These are phyloP conservation scores for Trichoderma sp. DNA, from an alignment of 2,329 filamentous ascomycete genomes.

Conservation along the genomic window DNA sequence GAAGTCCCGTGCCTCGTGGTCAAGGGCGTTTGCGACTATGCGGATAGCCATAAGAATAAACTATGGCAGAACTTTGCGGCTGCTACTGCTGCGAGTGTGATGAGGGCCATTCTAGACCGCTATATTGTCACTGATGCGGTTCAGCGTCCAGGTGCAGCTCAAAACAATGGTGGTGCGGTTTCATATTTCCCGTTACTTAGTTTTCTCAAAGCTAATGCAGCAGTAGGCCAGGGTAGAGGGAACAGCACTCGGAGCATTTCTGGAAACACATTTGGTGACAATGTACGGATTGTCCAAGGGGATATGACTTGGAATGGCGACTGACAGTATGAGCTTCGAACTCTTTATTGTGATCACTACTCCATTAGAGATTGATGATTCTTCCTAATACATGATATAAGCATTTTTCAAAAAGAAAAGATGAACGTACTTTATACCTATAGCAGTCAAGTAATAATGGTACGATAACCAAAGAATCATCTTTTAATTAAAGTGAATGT, in stretches of 20 bases:
- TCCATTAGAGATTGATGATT: too few relatives aligned
- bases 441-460: too few relatives aligned
- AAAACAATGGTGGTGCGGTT: not conserved
- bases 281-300: not conserved
- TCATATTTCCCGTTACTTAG: not conserved
- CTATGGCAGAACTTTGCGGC: slow-evolving; percentile 42
- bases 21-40: slow-evolving; percentile 43
- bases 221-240: not conserved
- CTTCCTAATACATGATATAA: too few relatives aligned
- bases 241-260: not conserved
- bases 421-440: too few relatives aligned
- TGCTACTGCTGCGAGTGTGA: slow-evolving; percentile 37
- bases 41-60: slow-evolving; percentile 44
- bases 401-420: too few relatives aligned
- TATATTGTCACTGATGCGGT: slow-evolving; percentile 7
- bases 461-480: too few relatives aligned
- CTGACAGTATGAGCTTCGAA: too few relatives aligned
- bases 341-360: too few relatives aligned
- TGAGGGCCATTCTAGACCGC: slow-evolving; percentile 33
- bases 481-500: too few relatives aligned
- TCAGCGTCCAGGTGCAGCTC: not conserved
- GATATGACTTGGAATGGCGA: not conserved
- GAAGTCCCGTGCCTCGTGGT: slow-evolving; percentile 39
- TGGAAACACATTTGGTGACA: slow-evolving; percentile 9
- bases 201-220: not conserved